Evolutionary conservation across 2,329 filamentous ascomycete genomes (phyloP), one percentile per base, ranked within the genome.

Genomic region (Corinectria fuckeliana): DNA sequence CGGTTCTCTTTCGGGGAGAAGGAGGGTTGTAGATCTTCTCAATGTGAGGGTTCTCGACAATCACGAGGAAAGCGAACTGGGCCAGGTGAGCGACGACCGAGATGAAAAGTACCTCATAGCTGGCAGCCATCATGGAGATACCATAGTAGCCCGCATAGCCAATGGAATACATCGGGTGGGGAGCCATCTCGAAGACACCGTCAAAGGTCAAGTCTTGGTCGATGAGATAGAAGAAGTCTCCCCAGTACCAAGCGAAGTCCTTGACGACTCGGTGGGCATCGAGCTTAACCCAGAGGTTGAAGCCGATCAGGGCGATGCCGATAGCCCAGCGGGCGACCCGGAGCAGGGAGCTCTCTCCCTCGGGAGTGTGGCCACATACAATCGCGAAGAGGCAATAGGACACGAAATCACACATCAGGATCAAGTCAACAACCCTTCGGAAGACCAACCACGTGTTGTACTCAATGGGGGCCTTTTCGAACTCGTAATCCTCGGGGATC

Each of bases 171-270:
- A 98, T 98, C 64, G 94, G 94, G 75, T 98, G 95, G 28, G 95
- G 95, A 18, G 95, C 95, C 89, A 99, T 96, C 79, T 99, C 95
- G 75, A 98, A 99, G 63, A 99, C 95, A 56, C 95, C 95, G 74
- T 99, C 95, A 76, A 99, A 99, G 49, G 93, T 98, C 75, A 99
- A 83, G 73, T 97, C 92, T 79, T 98, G 93, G 77, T 99, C 95
- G 75, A 99, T 92, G 72, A 99, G 88, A 78, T 93, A 99, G 83
- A 98, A 99, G 79, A 98, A 98, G 77, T 99, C 95, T 62, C 95
- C 95, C 95, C 95, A 99, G 78, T 98, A 99, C 95, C 95, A 99
- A 25, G 95, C 95, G 79, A 93, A 99, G 78, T 99, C 95, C 78
- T 98, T 98, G 73, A 99, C 95, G 49, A 99, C 95, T 61, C 95